Evolutionary conservation across 805 yeast genomes (phyloP).

Genomic region (Candida hispaniensis): DNA sequence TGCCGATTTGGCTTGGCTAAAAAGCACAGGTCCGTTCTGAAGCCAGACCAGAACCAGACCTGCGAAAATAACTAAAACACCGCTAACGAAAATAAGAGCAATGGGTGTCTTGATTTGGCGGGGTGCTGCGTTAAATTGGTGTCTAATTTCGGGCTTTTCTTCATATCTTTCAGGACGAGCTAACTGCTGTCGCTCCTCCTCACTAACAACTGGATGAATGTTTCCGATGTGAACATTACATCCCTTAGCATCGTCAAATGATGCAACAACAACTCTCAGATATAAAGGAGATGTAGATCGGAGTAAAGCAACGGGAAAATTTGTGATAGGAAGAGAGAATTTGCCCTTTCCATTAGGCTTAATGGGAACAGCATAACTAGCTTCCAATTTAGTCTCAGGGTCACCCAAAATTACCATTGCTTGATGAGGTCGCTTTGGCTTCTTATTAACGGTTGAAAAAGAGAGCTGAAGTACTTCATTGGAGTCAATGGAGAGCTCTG

Average conservation of each 20-base stretch:
- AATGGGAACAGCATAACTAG: constrained; percentile 25
- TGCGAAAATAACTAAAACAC: constrained; percentile 34
- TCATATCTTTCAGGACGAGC: constrained; percentile 27
- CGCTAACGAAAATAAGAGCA: constrained; percentile 42
- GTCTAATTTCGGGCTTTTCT: constrained; percentile 49
- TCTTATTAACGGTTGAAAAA: constrained; percentile 10
- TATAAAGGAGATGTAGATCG: constrained; percentile 21
- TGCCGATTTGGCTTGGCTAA: constrained; percentile 8
- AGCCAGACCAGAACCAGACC: constrained; percentile 32
- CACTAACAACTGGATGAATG: constrained; percentile 16
- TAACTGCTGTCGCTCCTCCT: constrained; percentile 11
- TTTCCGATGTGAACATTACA: constrained; percentile 19
- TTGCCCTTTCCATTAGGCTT: constrained; percentile 29
- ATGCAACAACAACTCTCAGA: constrained; percentile 25
- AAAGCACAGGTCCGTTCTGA: constrained; percentile 22
- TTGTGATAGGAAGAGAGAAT: constrained; percentile 25
- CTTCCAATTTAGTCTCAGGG: constrained; percentile 22
- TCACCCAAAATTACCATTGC: constrained; percentile 11
- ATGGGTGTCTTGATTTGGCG: constrained; percentile 41
- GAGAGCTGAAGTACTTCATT: no score
- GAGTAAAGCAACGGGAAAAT: constrained; percentile 27
- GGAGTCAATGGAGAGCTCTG: no score
- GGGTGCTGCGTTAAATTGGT: constrained; percentile 48
- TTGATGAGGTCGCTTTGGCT: constrained; percentile 6
- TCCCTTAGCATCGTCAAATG: constrained; percentile 24